Conservation (phyloP, 371 early-diverging fungal species). For the Dichotomocladium elegans region DNA sequence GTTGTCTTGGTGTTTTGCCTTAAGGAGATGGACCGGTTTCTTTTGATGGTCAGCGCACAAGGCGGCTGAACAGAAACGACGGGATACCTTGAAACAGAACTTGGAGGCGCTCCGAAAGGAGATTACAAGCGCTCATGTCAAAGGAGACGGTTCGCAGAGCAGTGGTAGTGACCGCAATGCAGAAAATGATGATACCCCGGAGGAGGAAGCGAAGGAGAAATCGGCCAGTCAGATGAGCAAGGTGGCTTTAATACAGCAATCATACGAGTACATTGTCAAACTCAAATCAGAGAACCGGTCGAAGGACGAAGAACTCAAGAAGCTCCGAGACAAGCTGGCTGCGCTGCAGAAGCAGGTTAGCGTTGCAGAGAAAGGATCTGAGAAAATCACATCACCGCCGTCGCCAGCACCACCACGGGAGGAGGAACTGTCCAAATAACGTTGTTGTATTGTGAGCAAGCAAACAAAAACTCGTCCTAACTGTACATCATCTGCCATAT, state of each 20-base stretch:
- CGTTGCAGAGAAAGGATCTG: no score
- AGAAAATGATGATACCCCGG: neutral
- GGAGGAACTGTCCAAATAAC: no score
- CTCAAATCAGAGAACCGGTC: constrained; percentile 44
- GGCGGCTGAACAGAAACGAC: constrained; percentile 89
- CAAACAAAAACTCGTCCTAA: no score
- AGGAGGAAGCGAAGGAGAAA: constrained; percentile 28
- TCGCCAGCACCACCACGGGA: no score
- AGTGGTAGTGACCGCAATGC: neutral
- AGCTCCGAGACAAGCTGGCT: constrained; percentile 35
- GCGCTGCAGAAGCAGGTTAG: constrained; percentile 25
- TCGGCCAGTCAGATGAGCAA: constrained; percentile 53
- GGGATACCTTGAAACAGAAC: constrained; percentile 83
- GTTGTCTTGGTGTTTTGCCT: neutral
- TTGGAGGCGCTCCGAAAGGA: constrained; percentile 78
- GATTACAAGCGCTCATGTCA: constrained; percentile 63
- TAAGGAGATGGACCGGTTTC: neutral
- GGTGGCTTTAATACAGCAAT: constrained; percentile 45
- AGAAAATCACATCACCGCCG: no score
- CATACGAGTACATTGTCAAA: constrained; percentile 58
- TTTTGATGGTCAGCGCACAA: constrained; percentile 77
- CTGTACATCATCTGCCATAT: no score
- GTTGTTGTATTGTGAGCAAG: no score
- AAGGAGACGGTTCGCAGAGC: constrained; percentile 10
- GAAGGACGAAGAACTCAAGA: constrained; percentile 33